Evolutionary conservation across 345 rosid genomes (phyloP).

Genomic region (Mangifera indica): DNA sequence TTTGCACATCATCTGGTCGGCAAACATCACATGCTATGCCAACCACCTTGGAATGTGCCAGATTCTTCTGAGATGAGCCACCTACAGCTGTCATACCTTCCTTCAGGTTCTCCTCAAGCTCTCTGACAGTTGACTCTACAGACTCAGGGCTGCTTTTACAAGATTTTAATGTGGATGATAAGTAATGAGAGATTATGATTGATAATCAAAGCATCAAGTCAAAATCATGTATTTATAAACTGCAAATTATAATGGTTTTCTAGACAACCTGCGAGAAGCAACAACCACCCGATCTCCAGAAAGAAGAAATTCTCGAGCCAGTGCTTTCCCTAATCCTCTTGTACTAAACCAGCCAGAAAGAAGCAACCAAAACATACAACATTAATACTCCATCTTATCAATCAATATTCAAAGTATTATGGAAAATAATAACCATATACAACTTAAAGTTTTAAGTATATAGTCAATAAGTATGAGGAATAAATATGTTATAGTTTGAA

Average conservation of each 20-base stretch:
- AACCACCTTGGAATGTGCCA: constrained; percentile 64
- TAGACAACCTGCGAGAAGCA: constrained; percentile 79
- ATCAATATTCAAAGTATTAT: constrained; percentile 4
- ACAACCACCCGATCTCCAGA: constrained; percentile 87
- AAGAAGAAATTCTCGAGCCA: constrained; percentile 91
- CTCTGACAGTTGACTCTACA: constrained; percentile 69
- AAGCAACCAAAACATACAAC: constrained; percentile 12
- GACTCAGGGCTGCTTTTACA: constrained; percentile 62
- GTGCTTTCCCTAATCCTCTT: constrained; percentile 94
- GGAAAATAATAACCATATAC: neutral
- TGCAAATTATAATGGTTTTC: neutral
- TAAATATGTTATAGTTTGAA: neutral
- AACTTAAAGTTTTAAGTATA: neutral
- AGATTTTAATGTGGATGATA: constrained; percentile 15
- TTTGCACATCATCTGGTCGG: constrained; percentile 61
- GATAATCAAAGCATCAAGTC: neutral
- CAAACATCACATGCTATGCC: constrained; percentile 93
- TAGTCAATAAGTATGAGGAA: neutral
- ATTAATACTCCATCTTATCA: constrained; percentile 6
- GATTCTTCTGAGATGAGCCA: constrained; percentile 44
- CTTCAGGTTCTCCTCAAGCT: constrained; percentile 74
- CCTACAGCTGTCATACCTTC: constrained; percentile 53
- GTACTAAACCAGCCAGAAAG: constrained; percentile 53
- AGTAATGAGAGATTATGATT: constrained; percentile 17
- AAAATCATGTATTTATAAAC: neutral